Conservation (phyloP, 208 protist species). For the Tritrichomonas foetus region DNA sequence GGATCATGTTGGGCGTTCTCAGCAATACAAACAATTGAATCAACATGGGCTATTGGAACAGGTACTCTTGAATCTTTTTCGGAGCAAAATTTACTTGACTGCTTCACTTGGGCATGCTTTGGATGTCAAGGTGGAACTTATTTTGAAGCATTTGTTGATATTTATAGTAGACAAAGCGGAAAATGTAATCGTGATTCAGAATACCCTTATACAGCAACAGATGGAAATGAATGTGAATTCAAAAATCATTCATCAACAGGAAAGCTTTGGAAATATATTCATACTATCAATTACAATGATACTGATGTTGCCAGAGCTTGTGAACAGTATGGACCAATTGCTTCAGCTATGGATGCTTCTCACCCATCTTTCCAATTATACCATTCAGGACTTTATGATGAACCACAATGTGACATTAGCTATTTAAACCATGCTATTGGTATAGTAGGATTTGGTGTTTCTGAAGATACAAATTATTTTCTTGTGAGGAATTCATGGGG, state of each 20-base stretch:
- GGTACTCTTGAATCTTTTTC: background rate
- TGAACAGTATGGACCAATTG: background rate
- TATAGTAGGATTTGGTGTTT: background rate
- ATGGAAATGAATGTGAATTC: background rate
- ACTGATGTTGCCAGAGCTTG: background rate
- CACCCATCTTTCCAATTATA: background rate
- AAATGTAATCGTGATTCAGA: background rate
- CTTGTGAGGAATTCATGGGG: background rate
- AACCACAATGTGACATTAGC: background rate
- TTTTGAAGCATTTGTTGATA: background rate
- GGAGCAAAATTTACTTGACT: constrained; percentile 17
- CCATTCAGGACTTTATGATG: background rate
- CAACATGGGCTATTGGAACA: background rate
- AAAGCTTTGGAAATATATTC: background rate
- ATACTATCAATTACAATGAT: background rate
- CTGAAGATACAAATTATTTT: background rate
- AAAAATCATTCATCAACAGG: background rate
- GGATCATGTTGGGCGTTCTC: background rate
- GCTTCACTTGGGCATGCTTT: background rate
- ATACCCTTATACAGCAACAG: background rate
- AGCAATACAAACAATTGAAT: background rate
- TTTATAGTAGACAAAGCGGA: background rate
- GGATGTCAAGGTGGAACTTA: background rate
- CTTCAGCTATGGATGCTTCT: background rate
- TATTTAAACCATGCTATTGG: background rate